Evolutionary conservation across 116 monocot genomes (phyloP).

Genomic region (Papilionanthe hybrid): DNA sequence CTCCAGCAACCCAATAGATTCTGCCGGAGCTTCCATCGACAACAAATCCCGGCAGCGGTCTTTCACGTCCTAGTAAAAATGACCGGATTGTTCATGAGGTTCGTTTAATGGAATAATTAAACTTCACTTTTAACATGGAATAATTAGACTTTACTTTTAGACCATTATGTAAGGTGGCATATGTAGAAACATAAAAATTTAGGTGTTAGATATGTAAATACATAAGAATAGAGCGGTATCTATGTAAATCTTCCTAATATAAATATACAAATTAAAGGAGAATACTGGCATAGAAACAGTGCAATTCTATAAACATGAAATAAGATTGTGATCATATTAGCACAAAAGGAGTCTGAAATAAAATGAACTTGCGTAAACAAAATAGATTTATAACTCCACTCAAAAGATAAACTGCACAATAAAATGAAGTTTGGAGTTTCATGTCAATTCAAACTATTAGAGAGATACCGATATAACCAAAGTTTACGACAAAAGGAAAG

Average conservation of each 20-base stretch:
- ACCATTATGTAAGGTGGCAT: too few relatives aligned
- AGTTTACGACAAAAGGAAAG: too few relatives aligned
- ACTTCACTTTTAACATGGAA: not conserved
- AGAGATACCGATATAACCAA: too few relatives aligned
- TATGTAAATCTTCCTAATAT: not conserved
- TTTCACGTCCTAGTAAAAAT: constrained; percentile 55
- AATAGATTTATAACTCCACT: not conserved
- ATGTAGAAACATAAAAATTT: too few relatives aligned
- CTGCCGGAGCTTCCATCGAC: constrained; percentile 48
- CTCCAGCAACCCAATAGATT: constrained; percentile 36
- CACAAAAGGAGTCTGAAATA: not conserved
- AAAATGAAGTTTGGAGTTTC: too few relatives aligned
- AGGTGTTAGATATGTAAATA: too few relatives aligned
- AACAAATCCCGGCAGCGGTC: constrained; percentile 77
- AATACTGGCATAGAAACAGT: not conserved
- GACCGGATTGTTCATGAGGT: not conserved
- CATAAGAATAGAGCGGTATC: too few relatives aligned
- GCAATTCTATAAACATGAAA: too few relatives aligned
- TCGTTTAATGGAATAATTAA: not conserved
- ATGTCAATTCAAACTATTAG: too few relatives aligned
- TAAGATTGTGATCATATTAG: not conserved
- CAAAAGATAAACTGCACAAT: not conserved
- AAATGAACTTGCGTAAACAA: not conserved
- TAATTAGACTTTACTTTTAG: not conserved
- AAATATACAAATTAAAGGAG: not conserved